Evolutionary conservation across 2,329 filamentous ascomycete species (phyloP).

Genomic region (Penicillium sp.): DNA sequence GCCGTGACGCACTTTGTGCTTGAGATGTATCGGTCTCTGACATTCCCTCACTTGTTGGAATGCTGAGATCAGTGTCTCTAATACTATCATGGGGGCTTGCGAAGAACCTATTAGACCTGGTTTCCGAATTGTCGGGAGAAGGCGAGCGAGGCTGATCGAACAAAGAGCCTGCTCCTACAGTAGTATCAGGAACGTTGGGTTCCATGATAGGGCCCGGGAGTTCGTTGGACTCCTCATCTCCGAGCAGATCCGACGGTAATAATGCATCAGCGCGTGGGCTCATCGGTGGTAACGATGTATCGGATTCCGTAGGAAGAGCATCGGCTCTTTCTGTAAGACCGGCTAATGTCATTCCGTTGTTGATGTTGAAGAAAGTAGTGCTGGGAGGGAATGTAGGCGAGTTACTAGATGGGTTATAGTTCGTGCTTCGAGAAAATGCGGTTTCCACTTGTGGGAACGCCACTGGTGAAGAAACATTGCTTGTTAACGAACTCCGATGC

Average conservation of each 20-base stretch:
- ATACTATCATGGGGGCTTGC: conserved; percentile 44
- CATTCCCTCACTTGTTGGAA: conserved; percentile 14
- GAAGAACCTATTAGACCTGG: conserved; percentile 42
- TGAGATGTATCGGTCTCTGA: conserved; percentile 30
- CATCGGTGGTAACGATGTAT: conserved; percentile 57
- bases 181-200: conserved; percentile 25
- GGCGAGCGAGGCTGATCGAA: conserved; percentile 33
- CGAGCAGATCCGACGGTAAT: conserved; percentile 58
- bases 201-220: conserved; percentile 25
- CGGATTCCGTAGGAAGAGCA: conserved; percentile 47
- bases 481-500: conserved; percentile 44
- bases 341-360: conserved; percentile 59
- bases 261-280: conserved; percentile 60
- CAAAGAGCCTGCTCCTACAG: conserved; percentile 7
- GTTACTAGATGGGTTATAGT: conserved; percentile 48
- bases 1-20: conserved; percentile 45
- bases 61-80: conserved; percentile 34
- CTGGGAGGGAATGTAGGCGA: conserved; percentile 51
- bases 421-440: conserved; percentile 36
- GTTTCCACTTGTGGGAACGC: conserved; percentile 39
- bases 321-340: conserved; percentile 38
- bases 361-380: conserved; percentile 57
- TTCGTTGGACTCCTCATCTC: conserved; percentile 48
- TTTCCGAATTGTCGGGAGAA: conserved; percentile 43
- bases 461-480: conserved; percentile 45